Evolutionary conservation across 768 basidiomycete species (phyloP), one percentile per base, ranked within the genome.

Genomic region (Roridomyces roridus): DNA sequence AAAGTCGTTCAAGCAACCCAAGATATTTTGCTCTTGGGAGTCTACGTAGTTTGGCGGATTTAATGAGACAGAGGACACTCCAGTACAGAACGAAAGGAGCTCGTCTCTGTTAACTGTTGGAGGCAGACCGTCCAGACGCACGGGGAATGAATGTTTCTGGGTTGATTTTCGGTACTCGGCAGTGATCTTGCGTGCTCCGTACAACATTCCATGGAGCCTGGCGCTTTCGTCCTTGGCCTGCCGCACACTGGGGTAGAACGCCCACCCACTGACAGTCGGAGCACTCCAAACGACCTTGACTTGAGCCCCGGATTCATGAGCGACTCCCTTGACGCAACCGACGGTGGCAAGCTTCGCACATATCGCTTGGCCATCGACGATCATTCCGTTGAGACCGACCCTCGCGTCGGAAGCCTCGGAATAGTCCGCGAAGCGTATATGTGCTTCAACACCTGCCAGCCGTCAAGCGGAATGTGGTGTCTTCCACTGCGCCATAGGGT

Each of bases 231-330:
- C 41, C 46, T 63, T 59, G 45, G 61, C 55, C 11, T 18, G 3
- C 9, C 43, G 20, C 1, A 63, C 57, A 5, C 6, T 52, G 3
- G 46, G 18, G 35, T 60, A 63, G 39, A 63, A 63, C 3, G 50
- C 62, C 58, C 62, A 63, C 3, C 21, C 62, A 4, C 51, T 51
- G 15, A 51, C 51, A 39, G 49, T 63, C 6, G 61, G 52, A 21
- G 53, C 41, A 41, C 51, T 50, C 61, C 61, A 63, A 21, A 51
- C 34, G 15, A 63, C 44, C 21, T 55, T 58, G 5, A 59, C 3
- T 25, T 59, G 49, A 28, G 26, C n/a, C n/a, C 26, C 39, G 6
- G 26, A 34, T n/a, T 48, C 51, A 9, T 58, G 20, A 10, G 42
- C 21, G 20, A 39, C 48, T 18, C 57, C 53, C 12, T 40, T n/a